These are phyloP conservation scores for Babesia caballi DNA, from an alignment of 169 alveolate species.

Conservation along the genomic window DNA sequence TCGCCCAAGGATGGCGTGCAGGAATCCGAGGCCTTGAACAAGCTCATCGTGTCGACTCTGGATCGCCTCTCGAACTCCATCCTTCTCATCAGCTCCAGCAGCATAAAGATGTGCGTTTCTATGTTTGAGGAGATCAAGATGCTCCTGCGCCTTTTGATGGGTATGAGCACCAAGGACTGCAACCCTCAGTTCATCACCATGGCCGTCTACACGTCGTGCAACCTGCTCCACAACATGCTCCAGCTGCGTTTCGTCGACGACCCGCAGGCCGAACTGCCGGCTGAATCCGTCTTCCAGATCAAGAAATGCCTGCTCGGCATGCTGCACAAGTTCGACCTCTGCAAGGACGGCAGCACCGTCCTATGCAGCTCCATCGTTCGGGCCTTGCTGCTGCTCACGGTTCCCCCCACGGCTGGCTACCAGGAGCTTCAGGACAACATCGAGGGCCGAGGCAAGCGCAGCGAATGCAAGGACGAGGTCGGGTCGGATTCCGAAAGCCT, in stretches of 20 bases:
- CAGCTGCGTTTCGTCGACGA: constrained; percentile 33
- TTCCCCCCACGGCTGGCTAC: too few species aligned
- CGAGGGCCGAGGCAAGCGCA: too few species aligned
- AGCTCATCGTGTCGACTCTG: constrained; percentile 28
- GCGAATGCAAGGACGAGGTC: too few species aligned
- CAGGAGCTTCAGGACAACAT: constrained; percentile 16
- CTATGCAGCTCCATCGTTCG: constrained; percentile 31
- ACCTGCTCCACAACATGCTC: constrained; percentile 46
- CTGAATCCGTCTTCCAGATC: constrained; percentile 32
- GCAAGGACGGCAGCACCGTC: constrained; percentile 26
- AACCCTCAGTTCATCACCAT: constrained; percentile 19
- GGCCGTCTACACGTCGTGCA: constrained; percentile 46
- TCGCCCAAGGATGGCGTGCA: background rate
- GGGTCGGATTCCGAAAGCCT: constrained; percentile 36
- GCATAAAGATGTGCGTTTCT: constrained; percentile 7
- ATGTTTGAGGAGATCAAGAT: constrained; percentile 42
- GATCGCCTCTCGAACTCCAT: constrained; percentile 33
- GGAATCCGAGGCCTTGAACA: constrained; percentile 11
- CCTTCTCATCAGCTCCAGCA: constrained; percentile 23
- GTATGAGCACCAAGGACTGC: constrained; percentile 14
- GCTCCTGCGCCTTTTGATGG: constrained; percentile 23
- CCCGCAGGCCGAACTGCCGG: background rate
- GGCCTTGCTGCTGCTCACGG: constrained; percentile 45
- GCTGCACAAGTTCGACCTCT: constrained; percentile 28
- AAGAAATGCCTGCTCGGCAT: constrained; percentile 15